phyloP scores from a whole-genome alignment of 2,329 filamentous ascomycete species.

The Pestalotiopsis sp. region DNA sequence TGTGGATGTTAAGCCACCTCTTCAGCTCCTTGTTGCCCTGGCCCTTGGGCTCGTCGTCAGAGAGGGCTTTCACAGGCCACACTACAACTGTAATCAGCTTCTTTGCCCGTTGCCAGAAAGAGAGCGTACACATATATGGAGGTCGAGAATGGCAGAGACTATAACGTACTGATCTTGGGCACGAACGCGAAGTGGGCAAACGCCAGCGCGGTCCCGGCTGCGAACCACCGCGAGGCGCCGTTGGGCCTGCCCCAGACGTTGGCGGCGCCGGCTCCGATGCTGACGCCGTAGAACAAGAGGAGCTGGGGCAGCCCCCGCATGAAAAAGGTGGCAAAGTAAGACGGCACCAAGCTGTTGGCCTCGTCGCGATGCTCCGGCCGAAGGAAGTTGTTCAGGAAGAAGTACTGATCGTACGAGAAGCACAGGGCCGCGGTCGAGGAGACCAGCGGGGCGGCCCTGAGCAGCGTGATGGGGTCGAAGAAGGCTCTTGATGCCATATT shows the following conservation, averaged over 20 bases:
- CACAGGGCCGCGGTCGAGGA: constrained; percentile 49
- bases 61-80: constrained; percentile 28
- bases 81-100: not conserved
- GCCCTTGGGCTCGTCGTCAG: constrained; percentile 25
- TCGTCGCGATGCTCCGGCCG: constrained; percentile 28
- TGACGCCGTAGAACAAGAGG: constrained; percentile 27
- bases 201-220: constrained; percentile 29
- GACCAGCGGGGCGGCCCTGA: constrained; percentile 47
- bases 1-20: constrained; percentile 32
- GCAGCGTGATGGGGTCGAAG: constrained; percentile 38
- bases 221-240: constrained; percentile 31
- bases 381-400: constrained; percentile 43
- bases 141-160: not conserved
- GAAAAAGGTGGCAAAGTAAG: constrained; percentile 47
- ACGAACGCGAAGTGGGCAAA: constrained; percentile 34
- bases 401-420: constrained; percentile 46
- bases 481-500: constrained; percentile 41
- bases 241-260: constrained; percentile 25
- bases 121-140: not conserved
- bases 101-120: not conserved
- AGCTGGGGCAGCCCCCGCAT: constrained; percentile 28
- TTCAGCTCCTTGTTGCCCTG: constrained; percentile 23
- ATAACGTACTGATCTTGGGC: constrained; percentile 24
- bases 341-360: constrained; percentile 40
- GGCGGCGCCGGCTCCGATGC: constrained; percentile 27